Base-by-base conservation (phyloP, 805 yeast genomes). In the Hagleromyces aurorensis region DNA sequence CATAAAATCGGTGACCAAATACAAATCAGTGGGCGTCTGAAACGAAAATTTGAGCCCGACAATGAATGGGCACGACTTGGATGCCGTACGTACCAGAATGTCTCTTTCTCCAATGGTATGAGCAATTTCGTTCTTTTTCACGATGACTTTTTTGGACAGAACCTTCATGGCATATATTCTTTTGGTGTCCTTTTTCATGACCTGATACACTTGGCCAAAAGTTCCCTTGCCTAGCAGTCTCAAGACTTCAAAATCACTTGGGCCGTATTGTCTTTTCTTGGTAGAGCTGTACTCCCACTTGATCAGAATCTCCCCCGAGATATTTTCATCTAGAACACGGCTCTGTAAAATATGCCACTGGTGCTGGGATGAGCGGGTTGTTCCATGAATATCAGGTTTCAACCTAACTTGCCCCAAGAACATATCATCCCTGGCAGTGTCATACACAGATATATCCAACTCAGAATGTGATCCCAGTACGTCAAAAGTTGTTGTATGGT, bases 111-210 rank as follows among this genome's bases (percentile, higher is more conserved):
- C 97, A 48, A 91, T 85, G 3, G 98, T 91, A 59, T 91, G 98
- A 1, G 97, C 97, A 46, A 91, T 81, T 61, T 91, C 98, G 59
- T 89, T 89, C 69, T 91, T 91, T 58, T 83, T 86, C 29, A 91
- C 96, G 56, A 91, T 91, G 24, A 86, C 89, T 55, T 87, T 87
- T 58, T 91, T 91, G 15, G 94, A 81, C 31, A 91, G 70, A 16
- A 89, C 94, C 61, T 91, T 91, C 98, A 91, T 91, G 22, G 98
- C 98, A 55, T 91, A 91, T 35, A 91, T 80, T 47, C 96, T 73
- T 36, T 74, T 72, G 6, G 94, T 85, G 54, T 91, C 97, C 44
- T 70, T 70, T 69, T 89, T 91, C 40, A 80, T 76, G 24, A 91
- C 98, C 63, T 91, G 98, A 60, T 80, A 91, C 20, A 89, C 98